Percentiles rank a stretch among this genome's conserved stretches.
These are phyloP conservation scores for Celoporthe dispersa DNA, from an alignment of 2,329 filamentous ascomycete species.

Conservation along the genomic window DNA sequence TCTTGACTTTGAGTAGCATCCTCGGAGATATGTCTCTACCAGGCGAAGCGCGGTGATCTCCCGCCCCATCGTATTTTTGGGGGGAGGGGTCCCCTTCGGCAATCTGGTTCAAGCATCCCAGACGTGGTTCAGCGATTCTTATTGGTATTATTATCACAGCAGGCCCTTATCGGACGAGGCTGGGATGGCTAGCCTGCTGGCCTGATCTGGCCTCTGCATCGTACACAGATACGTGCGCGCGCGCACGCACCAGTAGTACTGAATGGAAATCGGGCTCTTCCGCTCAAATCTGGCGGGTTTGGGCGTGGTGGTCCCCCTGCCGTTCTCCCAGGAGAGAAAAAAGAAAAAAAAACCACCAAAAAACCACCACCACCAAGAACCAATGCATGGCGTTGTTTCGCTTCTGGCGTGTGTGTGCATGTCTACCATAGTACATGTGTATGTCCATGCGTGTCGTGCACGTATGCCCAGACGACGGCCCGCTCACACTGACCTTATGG, in stretches of 20 bases:
- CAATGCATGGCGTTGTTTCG: not conserved
- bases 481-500: not conserved
- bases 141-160: not conserved
- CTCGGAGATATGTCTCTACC: not conserved
- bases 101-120: not conserved
- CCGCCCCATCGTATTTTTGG: not conserved
- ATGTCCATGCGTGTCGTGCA: not conserved
- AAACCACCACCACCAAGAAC: no score
- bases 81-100: not conserved
- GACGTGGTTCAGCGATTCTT: not conserved
- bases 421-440: not conserved
- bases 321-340: not conserved
- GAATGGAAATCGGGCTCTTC: not conserved
- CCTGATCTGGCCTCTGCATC: not conserved
- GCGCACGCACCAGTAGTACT: not conserved
- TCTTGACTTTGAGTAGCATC: not conserved
- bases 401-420: not conserved
- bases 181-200: not conserved
- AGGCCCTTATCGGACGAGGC: not conserved
- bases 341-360: no score
- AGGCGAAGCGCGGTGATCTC: not conserved
- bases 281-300: not conserved
- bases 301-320: not conserved
- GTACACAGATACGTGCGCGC: not conserved
- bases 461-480: not conserved